Evolutionary conservation across 2,329 filamentous ascomycete genomes (phyloP), one percentile per base, ranked within the genome.

Genomic region (Ceratocystiopsis brevicomis): DNA sequence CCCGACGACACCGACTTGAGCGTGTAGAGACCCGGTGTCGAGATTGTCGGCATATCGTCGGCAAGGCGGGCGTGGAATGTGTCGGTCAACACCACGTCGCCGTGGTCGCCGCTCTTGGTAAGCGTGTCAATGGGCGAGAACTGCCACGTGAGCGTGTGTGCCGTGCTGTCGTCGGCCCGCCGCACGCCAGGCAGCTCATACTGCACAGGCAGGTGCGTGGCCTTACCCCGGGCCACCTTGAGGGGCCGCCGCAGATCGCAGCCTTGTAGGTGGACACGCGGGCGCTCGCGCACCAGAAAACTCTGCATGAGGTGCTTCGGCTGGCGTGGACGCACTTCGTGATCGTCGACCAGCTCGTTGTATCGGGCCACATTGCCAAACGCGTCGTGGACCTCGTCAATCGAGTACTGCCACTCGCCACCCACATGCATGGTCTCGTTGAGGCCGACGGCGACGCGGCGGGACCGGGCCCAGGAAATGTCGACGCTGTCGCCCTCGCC

Each of bases 371-470:
- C 63, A 53, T 98, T 98, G 39, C 87, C 87, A 51, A 87, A 81
- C 3, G 77, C 88, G 63, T 98, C 90, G 47, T 84, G 76, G 10
- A 98, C 84, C 58, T 95, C 84, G 51, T 95, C 84, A 43, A 98
- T 77, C 1, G 81, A 78, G 56, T 96, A 98, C 47, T 81, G 69
- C 87, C 88, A 96, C 42, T 76, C 70, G 15, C 88, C 90, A 42
- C 80, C 72, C 8, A 69, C 69, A 40, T 74, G 75, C 62, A 98
- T 76, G 6, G 87, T 87, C 59, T 98, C 92, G 54, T 94, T 96
- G 45, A 98, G 64, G 5, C 84, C 77, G 17, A 98, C 84, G 11
- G 70, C 71, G 34, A 98, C 76, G 37, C 65, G 78, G 45, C 82
- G 78, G 17, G 78, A 65, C 45, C 73, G 76, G 15, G 84, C 85